Base-by-base conservation (phyloP, 163 green algal genomes). In the Smithsoniella earleae region DNA sequence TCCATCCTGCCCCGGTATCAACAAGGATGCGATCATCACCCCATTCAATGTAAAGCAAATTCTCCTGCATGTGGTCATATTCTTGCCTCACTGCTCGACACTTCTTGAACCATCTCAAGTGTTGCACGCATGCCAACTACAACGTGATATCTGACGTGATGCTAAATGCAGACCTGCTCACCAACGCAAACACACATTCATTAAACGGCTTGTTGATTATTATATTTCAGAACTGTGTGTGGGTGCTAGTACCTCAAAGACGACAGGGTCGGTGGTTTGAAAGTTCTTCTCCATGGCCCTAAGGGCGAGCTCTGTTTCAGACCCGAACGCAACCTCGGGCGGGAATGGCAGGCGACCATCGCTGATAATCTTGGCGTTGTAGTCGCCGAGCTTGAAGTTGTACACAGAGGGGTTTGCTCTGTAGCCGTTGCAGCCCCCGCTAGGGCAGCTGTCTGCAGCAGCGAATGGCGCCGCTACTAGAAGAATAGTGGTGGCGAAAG, bases 11-110 rank as follows among this genome's bases (percentile, higher is more conserved):
- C 30, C 58, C 58, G 16, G 58, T 69, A 36, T 69, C 58, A 69
- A 69, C 38, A 4, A 69, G 58, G 25, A 69, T 69, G 58, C 58
- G 58, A 6, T 69, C 58, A 43, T 36, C 25, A 5, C 8, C 58
- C 27, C 27, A 43, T 40, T 69, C 58, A 3, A 69, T 30, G 25
- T 43, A 69, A 8, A 69, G 58, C 27, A 69, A 43, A 33, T 69
- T 69, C 8, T 69, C 13, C 40, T 49, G 40, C 40, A n/a, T n/a
- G n/a, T n/a, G n/a, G n/a, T n/a, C n/a, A n/a, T n/a, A n/a, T n/a
- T n/a, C n/a, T n/a, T n/a, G n/a, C n/a, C n/a, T n/a, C n/a, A n/a
- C n/a, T n/a, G n/a, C n/a, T n/a, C n/a, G n/a, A n/a, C n/a, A n/a
- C n/a, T n/a, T n/a, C n/a, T n/a, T n/a, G n/a, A n/a, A n/a, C n/a